Evolutionary conservation across 1,284 basidiomycete genomes (phyloP).

Genomic region (Hymenochaete sp.): DNA sequence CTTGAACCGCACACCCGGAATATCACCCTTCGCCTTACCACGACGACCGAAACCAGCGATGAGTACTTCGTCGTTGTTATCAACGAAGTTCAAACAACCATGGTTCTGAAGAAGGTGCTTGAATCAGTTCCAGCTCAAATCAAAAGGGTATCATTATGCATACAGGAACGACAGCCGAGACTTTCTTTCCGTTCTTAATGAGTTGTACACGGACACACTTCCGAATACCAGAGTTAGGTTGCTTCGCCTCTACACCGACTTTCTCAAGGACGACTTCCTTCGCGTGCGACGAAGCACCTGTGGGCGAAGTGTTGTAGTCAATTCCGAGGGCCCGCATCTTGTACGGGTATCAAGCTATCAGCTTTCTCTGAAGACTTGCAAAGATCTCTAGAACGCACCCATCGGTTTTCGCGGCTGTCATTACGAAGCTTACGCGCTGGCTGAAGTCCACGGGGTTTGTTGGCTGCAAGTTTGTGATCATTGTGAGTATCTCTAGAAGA

Average conservation of each 20-base stretch:
- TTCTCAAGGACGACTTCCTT: slow-evolving; percentile 99
- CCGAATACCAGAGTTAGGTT: slow-evolving; percentile 99
- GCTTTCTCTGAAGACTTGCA: background rate
- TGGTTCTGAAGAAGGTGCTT: slow-evolving; percentile 64
- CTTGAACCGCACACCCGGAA: slow-evolving; percentile 97
- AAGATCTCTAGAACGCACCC: slow-evolving; percentile 49
- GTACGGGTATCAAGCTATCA: slow-evolving; percentile 38
- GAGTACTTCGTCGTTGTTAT: slow-evolving; percentile 99
- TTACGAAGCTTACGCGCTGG: slow-evolving; percentile 98
- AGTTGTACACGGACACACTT: slow-evolving; percentile 99
- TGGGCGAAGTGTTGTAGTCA: slow-evolving; percentile 99
- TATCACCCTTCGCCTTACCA: slow-evolving; percentile 99
- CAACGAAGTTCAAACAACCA: slow-evolving; percentile 97
- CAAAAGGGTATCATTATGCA: slow-evolving; percentile 1
- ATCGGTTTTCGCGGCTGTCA: slow-evolving; percentile 93
- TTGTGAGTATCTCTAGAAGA: slow-evolving; percentile 10
- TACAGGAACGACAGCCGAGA: slow-evolving; percentile 78
- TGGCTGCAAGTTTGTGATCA: slow-evolving; percentile 42
- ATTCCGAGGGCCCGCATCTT: slow-evolving; percentile 99
- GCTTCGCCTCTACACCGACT: slow-evolving; percentile 90
- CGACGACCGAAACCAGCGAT: slow-evolving; percentile 99
- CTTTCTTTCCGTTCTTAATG: slow-evolving; percentile 99
- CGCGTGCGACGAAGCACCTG: slow-evolving; percentile 98
- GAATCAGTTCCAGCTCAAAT: slow-evolving; percentile 12
- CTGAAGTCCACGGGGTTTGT: slow-evolving; percentile 99